phyloP scores from a whole-genome alignment of 371 early-diverging fungal genomes.

The Blakeslea trispora region DNA sequence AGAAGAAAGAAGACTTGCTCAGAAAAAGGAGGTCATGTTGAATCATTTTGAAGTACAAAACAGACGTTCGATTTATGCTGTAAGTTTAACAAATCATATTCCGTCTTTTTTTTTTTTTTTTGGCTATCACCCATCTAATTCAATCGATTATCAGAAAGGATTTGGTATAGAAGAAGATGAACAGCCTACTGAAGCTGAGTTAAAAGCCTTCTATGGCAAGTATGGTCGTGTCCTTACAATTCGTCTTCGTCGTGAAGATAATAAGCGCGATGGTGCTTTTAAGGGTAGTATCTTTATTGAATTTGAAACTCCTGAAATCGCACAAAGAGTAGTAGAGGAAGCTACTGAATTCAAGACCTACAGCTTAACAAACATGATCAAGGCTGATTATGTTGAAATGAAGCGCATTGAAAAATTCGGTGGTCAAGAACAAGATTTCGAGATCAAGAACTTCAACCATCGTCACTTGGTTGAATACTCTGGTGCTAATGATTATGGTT shows the following conservation, averaged over 20 bases:
- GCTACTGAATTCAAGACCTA: slow-evolving; percentile 21
- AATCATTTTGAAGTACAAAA: slow-evolving; percentile 25
- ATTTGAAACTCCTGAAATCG: slow-evolving; percentile 38
- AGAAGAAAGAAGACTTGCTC: slow-evolving; percentile 3
- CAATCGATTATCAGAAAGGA: slow-evolving; percentile 32
- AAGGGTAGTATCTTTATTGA: slow-evolving; percentile 54
- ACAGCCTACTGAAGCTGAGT: slow-evolving; percentile 24
- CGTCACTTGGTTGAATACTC: slow-evolving; percentile 37
- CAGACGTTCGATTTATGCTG: slow-evolving; percentile 45
- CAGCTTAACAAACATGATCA: slow-evolving; percentile 34
- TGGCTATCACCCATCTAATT: neutral
- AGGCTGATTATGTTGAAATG: slow-evolving; percentile 46
- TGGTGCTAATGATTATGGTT: slow-evolving; percentile 24
- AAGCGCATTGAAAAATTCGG: slow-evolving; percentile 40
- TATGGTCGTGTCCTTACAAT: slow-evolving; percentile 42
- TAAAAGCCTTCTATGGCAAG: slow-evolving; percentile 31
- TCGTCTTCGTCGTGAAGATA: slow-evolving; percentile 40
- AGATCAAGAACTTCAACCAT: neutral
- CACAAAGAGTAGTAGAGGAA: slow-evolving; percentile 23
- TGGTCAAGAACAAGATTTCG: slow-evolving; percentile 8
- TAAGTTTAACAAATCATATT: slow-evolving; percentile 17
- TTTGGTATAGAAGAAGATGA: slow-evolving; percentile 22
- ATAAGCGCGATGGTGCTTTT: slow-evolving; percentile 21
- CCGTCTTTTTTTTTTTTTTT: too few relatives aligned
- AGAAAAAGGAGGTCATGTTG: slow-evolving; percentile 6